Conservation (phyloP, 495 filamentous ascomycete genomes). For the Achaetomiella virescens region DNA sequence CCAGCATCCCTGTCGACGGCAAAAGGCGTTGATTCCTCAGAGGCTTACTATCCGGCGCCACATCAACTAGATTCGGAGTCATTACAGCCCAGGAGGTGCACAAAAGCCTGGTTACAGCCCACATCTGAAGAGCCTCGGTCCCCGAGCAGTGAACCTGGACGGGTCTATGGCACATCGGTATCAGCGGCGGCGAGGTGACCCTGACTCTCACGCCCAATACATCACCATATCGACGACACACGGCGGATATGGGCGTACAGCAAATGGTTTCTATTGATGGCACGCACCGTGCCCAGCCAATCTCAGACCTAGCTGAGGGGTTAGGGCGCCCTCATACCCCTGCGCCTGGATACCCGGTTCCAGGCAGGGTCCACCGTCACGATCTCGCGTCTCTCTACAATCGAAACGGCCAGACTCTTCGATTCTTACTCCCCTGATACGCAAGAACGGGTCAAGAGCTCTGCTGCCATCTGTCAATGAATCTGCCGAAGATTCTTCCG, state of each 20-base stretch:
- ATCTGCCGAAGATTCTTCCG: not conserved
- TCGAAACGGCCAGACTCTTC: not conserved
- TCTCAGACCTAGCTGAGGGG: not conserved
- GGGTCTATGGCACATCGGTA: not conserved
- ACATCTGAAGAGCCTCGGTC: too few species aligned
- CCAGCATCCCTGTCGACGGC: too few species aligned
- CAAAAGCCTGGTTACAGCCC: too few species aligned
- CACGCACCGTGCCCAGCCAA: not conserved
- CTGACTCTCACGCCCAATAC: slow-evolving; percentile 1
- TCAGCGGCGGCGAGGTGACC: not conserved
- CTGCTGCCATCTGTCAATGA: not conserved
- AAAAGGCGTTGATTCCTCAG: too few species aligned
- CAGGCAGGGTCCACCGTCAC: too few species aligned
- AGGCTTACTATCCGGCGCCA: too few species aligned
- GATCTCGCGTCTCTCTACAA: not conserved
- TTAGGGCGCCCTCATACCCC: not conserved
- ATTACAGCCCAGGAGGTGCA: too few species aligned
- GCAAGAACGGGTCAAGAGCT: too few species aligned
- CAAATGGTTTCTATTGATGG: not conserved
- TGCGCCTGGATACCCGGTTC: not conserved
- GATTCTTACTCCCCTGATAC: not conserved
- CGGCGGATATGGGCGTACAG: not conserved
- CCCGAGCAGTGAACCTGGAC: not conserved
- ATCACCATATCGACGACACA: not conserved
- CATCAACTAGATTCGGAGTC: too few species aligned